Conservation (phyloP, 2,329 filamentous ascomycete genomes). For the Colletotrichum ledebouriae region DNA sequence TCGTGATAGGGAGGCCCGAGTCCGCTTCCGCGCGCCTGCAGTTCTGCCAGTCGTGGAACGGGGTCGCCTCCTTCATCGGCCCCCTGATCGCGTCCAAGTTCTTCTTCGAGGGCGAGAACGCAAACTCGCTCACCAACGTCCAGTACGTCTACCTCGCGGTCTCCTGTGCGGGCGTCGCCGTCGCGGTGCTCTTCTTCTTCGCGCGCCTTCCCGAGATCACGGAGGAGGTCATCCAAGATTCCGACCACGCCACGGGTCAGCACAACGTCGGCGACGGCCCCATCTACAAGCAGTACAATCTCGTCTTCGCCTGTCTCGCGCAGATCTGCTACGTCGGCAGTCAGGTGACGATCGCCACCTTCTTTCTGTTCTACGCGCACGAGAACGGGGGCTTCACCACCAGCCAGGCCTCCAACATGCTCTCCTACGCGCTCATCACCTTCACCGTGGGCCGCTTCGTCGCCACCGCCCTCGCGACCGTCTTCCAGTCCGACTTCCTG, state of each 20-base stretch:
- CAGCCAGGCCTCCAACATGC: slow-evolving; percentile 45
- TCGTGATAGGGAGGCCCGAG: slow-evolving; percentile 64
- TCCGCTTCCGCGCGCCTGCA: slow-evolving; percentile 68
- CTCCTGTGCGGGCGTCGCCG: slow-evolving; percentile 75
- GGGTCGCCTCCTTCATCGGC: slow-evolving; percentile 69
- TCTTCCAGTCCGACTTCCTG: slow-evolving; percentile 56
- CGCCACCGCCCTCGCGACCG: slow-evolving; percentile 63
- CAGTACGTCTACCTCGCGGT: slow-evolving; percentile 84
- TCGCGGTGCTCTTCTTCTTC: slow-evolving; percentile 76
- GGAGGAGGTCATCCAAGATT: slow-evolving; percentile 54
- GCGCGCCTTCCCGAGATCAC: slow-evolving; percentile 80
- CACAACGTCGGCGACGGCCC: slow-evolving; percentile 67
- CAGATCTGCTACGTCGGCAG: slow-evolving; percentile 85
- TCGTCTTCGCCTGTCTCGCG: slow-evolving; percentile 83
- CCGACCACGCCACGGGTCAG: slow-evolving; percentile 40
- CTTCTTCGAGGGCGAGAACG: slow-evolving; percentile 72
- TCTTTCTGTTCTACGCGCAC: slow-evolving; percentile 80
- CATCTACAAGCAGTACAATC: slow-evolving; percentile 77
- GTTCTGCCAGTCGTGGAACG: slow-evolving; percentile 66
- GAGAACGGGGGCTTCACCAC: slow-evolving; percentile 64
- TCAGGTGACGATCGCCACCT: slow-evolving; percentile 74
- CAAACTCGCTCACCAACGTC: slow-evolving; percentile 72
- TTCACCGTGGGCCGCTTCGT: slow-evolving; percentile 66
- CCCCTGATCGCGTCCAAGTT: slow-evolving; percentile 80
- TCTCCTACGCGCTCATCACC: slow-evolving; percentile 54